These are phyloP conservation scores for Paratinospora sagittata DNA, from an alignment of 164 flowering plant genomes.

Conservation along the genomic window DNA sequence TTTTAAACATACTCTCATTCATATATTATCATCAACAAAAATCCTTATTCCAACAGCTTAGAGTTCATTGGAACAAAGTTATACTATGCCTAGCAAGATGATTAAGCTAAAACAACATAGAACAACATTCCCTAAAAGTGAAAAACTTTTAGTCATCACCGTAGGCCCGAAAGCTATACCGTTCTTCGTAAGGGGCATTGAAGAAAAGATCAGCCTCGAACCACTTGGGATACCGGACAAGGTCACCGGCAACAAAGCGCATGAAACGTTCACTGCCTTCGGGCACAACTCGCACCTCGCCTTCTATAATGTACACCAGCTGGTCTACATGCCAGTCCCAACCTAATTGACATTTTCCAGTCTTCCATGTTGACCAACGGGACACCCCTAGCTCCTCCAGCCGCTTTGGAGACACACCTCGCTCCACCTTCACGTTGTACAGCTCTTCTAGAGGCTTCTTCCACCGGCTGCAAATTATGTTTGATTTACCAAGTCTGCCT, in stretches of 20 bases:
- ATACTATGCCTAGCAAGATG: neutral
- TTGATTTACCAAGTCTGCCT: slow-evolving; percentile 6
- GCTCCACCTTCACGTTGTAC: slow-evolving; percentile 60
- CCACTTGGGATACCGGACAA: slow-evolving; percentile 61
- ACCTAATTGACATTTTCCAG: slow-evolving; percentile 56
- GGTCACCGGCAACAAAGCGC: slow-evolving; percentile 71
- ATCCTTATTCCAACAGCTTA: neutral
- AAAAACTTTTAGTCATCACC: slow-evolving; percentile 51
- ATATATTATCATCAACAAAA: neutral
- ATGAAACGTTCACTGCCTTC: slow-evolving; percentile 60
- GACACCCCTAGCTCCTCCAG: slow-evolving; percentile 58
- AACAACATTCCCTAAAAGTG: neutral
- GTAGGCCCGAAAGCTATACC: slow-evolving; percentile 63
- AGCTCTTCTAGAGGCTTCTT: slow-evolving; percentile 67
- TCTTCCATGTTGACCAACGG: slow-evolving; percentile 75
- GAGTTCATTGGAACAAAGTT: neutral
- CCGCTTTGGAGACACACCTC: slow-evolving; percentile 43
- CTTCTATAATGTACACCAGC: slow-evolving; percentile 71
- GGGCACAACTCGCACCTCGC: slow-evolving; percentile 80
- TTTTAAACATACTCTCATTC: neutral
- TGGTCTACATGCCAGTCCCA: slow-evolving; percentile 93
- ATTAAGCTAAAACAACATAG: neutral
- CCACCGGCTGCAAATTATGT: slow-evolving; percentile 30
- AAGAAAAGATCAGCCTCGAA: slow-evolving; percentile 50
- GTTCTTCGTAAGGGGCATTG: slow-evolving; percentile 67